A percentile compares a stretch with the other conserved stretches of the same genome.
These are phyloP conservation scores for Emmonsia crescens DNA, from an alignment of 2,329 filamentous ascomycete genomes.

Conservation along the genomic window DNA sequence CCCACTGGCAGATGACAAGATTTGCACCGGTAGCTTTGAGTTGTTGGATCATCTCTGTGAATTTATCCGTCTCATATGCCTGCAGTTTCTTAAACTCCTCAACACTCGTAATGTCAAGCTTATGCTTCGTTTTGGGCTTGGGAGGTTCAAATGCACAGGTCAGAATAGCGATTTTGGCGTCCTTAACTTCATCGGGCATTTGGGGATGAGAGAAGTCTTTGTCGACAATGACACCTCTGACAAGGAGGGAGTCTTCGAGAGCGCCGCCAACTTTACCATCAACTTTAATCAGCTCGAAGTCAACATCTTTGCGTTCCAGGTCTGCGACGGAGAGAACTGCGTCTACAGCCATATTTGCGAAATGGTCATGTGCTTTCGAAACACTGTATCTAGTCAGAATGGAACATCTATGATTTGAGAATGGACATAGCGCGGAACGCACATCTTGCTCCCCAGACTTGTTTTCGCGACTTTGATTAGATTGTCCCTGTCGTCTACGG, in stretches of 20 bases:
- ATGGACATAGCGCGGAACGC: slow-evolving; percentile 12
- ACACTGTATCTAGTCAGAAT: slow-evolving; percentile 40
- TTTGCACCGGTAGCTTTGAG: slow-evolving; percentile 97
- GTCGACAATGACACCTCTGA: slow-evolving; percentile 97
- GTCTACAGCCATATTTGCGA: slow-evolving; percentile 93
- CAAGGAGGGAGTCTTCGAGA: slow-evolving; percentile 84
- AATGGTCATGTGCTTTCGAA: slow-evolving; percentile 96
- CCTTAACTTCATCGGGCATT: slow-evolving; percentile 90
- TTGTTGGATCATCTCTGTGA: slow-evolving; percentile 95
- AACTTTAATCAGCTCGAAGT: slow-evolving; percentile 98
- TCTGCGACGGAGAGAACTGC: slow-evolving; percentile 95
- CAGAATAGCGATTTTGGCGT: slow-evolving; percentile 94
- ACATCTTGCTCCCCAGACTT: slow-evolving; percentile 92
- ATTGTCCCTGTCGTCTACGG: slow-evolving; percentile 67
- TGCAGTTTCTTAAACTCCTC: slow-evolving; percentile 98
- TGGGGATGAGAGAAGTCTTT: slow-evolving; percentile 99
- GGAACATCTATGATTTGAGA: not conserved
- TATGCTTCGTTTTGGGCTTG: slow-evolving; percentile 99
- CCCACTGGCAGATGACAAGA: slow-evolving; percentile 97
- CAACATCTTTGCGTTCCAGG: slow-evolving; percentile 89
- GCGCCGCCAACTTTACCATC: slow-evolving; percentile 95
- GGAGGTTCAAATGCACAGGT: slow-evolving; percentile 98
- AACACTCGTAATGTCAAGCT: slow-evolving; percentile 91
- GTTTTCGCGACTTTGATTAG: slow-evolving; percentile 91
- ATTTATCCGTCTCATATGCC: slow-evolving; percentile 90